A percentile compares a stretch with the other conserved stretches of the same genome.
These are phyloP conservation scores for Thuja plicata DNA, from an alignment of 83 land plant genomes.

Conservation along the genomic window DNA sequence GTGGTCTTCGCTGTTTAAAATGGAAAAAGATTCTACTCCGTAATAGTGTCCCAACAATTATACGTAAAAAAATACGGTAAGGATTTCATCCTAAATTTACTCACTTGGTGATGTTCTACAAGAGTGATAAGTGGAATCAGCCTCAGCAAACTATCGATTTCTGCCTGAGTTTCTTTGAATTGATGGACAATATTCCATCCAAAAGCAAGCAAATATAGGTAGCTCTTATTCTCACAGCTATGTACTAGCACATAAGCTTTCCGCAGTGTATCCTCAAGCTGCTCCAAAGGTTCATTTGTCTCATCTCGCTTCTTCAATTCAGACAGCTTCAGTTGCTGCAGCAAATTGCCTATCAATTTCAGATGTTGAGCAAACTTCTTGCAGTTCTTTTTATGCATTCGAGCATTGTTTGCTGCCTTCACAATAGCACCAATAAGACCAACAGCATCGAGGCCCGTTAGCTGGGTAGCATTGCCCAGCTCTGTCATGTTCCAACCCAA, in stretches of 20 bases:
- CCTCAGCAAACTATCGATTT: conserved; percentile 39
- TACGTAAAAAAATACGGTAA: neutral
- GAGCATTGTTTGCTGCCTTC: conserved; percentile 40
- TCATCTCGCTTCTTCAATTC: conserved; percentile 37
- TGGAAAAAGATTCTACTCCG: conserved; percentile 3
- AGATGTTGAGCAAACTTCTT: conserved; percentile 43
- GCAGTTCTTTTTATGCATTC: conserved; percentile 52
- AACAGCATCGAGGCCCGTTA: conserved; percentile 39
- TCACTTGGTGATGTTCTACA: conserved; percentile 40
- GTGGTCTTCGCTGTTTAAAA: neutral
- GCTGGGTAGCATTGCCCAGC: conserved; percentile 34
- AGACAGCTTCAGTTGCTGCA: conserved; percentile 40
- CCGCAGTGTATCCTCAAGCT: conserved; percentile 33
- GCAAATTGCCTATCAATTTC: conserved; percentile 41
- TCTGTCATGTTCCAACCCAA: conserved; percentile 24
- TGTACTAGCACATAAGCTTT: conserved; percentile 37
- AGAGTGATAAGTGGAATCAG: conserved; percentile 54
- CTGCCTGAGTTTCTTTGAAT: conserved; percentile 39
- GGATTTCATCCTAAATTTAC: conserved; percentile 15
- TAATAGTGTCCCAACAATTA: neutral
- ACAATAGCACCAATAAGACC: conserved; percentile 33
- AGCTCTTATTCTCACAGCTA: conserved; percentile 51
- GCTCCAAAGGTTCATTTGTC: conserved; percentile 30
- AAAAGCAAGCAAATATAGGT: conserved; percentile 44
- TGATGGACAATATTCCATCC: conserved; percentile 46